A percentile compares a stretch with the other conserved stretches of the same genome.
phyloP scores from a whole-genome alignment of 176 grass and related monocot genomes.

The Zea mays region DNA sequence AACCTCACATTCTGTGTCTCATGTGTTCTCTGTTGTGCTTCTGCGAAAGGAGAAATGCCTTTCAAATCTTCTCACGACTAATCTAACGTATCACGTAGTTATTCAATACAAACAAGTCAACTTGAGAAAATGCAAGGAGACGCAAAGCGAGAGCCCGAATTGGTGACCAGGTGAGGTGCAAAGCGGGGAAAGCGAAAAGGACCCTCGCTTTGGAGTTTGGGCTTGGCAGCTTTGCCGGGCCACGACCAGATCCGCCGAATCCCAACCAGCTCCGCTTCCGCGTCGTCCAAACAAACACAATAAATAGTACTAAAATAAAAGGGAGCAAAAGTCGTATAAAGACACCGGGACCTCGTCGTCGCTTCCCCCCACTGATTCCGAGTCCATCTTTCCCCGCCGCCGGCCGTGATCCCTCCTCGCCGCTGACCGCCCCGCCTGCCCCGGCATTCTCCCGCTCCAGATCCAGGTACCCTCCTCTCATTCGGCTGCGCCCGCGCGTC shows the following conservation, averaged over 20 bases:
- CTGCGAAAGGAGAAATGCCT: no score
- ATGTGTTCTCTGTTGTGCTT: no score
- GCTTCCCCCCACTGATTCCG: slow-evolving; percentile 37
- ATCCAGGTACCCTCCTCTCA: slow-evolving; percentile 3
- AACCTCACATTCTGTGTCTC: no score
- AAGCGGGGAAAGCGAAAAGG: slow-evolving; percentile 15
- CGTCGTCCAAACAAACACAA: background rate
- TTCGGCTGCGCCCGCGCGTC: background rate
- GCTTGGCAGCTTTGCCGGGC: background rate
- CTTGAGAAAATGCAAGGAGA: slow-evolving; percentile 16
- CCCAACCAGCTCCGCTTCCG: background rate
- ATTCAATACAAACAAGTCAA: no score
- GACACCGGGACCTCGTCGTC: slow-evolving; percentile 38
- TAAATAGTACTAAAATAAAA: background rate
- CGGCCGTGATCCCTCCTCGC: background rate
- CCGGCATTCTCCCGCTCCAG: slow-evolving; percentile 9
- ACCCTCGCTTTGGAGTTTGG: background rate
- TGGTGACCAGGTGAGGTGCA: slow-evolving; percentile 17
- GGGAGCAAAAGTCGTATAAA: slow-evolving; percentile 44
- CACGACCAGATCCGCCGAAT: slow-evolving; percentile 40
- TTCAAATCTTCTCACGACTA: no score
- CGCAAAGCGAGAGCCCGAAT: background rate
- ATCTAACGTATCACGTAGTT: no score
- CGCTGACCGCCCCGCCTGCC: background rate
- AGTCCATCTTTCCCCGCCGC: background rate